Conservation (phyloP, 1,284 basidiomycete genomes). For the Ceratobasidium sp. region DNA sequence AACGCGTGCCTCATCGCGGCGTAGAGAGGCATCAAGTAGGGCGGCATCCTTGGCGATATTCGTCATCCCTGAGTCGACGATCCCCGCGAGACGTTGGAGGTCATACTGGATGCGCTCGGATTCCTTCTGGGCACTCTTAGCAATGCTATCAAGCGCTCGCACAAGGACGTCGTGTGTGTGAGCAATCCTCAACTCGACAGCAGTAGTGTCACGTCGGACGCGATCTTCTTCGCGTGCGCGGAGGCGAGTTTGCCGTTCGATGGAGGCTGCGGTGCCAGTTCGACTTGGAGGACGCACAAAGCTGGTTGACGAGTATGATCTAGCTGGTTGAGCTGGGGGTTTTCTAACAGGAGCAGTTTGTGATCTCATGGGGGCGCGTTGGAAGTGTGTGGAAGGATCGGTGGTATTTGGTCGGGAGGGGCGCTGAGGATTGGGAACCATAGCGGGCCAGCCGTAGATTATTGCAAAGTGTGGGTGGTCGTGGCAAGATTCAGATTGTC, state of each 20-base stretch:
- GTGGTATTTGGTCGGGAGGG: slow-evolving; percentile 24
- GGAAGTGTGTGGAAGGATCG: slow-evolving; percentile 33
- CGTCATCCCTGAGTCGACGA: slow-evolving; percentile 28
- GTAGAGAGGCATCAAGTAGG: slow-evolving; percentile 7
- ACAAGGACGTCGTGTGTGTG: slow-evolving; percentile 29
- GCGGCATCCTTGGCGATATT: slow-evolving; percentile 13
- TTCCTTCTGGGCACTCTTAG: slow-evolving; percentile 26
- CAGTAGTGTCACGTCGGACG: slow-evolving; percentile 32
- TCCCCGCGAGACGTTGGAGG: slow-evolving; percentile 22
- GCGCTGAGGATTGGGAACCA: slow-evolving; percentile 24
- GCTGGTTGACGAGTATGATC: slow-evolving; percentile 22
- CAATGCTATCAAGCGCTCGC: slow-evolving; percentile 12
- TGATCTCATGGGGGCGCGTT: slow-evolving; percentile 29
- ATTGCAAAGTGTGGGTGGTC: not conserved
- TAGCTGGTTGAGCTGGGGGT: not conserved
- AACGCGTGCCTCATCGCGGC: slow-evolving; percentile 36
- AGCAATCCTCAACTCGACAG: slow-evolving; percentile 20
- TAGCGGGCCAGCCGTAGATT: slow-evolving; percentile 39
- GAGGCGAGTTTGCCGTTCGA: slow-evolving; percentile 34
- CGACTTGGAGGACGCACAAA: slow-evolving; percentile 34
- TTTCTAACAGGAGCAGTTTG: slow-evolving; percentile 24
- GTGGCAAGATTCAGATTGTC: not conserved
- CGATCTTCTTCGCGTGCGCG: slow-evolving; percentile 36
- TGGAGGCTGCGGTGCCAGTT: slow-evolving; percentile 31
- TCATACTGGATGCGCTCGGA: slow-evolving; percentile 37